Conservation (phyloP, 2,329 filamentous ascomycete genomes). For the Colletotrichum sp. region DNA sequence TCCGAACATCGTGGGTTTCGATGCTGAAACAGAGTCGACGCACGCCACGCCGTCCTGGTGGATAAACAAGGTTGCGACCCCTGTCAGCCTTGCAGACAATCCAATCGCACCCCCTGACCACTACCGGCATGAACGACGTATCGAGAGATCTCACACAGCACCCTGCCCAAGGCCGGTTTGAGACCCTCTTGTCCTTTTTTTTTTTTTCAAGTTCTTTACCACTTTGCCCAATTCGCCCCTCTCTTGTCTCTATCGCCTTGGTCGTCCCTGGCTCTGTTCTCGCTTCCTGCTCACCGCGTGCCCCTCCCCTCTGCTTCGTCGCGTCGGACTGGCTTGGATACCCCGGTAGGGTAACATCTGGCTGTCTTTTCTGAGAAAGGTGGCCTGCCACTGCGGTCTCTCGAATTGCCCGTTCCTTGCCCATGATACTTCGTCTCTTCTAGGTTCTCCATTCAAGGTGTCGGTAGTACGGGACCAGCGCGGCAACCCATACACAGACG, state of each 20-base stretch:
- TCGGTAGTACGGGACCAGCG: not conserved
- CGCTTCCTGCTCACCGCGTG: not conserved
- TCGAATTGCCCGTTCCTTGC: not conserved
- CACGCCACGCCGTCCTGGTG: slow-evolving; percentile 24
- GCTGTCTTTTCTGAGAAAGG: not conserved
- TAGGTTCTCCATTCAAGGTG: not conserved
- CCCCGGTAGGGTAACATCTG: not conserved
- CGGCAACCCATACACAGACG: slow-evolving; percentile 2
- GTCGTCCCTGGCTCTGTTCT: not conserved
- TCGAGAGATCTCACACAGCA: slow-evolving; percentile 28
- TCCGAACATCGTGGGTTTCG: slow-evolving; percentile 52
- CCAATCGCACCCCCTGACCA: slow-evolving; percentile 32
- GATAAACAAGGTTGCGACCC: slow-evolving; percentile 20
- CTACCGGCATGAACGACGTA: slow-evolving; percentile 29
- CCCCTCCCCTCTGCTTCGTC: not conserved
- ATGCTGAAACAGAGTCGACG: slow-evolving; percentile 42
- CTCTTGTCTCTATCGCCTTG: not conserved
- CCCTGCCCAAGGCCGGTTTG: slow-evolving; percentile 32
- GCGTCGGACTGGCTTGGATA: not conserved
- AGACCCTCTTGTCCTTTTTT: slow-evolving; percentile 24
- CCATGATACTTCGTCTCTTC: not conserved
- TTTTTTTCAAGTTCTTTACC: not conserved
- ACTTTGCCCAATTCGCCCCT: not conserved
- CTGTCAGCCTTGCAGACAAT: slow-evolving; percentile 35
- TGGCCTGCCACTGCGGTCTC: not conserved